Percentiles rank a stretch among this genome's conserved stretches.
Conservation (phyloP, 352 stramenopile species). For the Plasmopara halstedii region DNA sequence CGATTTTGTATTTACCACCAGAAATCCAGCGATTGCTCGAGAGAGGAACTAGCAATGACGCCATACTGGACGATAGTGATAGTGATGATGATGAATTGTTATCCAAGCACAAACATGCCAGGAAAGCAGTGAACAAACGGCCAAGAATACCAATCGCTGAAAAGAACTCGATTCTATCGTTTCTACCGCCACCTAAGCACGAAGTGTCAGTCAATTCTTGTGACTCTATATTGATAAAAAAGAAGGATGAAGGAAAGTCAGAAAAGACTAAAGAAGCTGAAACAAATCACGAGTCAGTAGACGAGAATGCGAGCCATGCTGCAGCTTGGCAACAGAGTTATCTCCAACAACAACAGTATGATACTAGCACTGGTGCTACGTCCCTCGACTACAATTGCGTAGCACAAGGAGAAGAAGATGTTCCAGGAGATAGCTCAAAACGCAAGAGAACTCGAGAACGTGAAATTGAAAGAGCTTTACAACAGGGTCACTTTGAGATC, state of each 20-base stretch:
- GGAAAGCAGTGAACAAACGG: constrained; percentile 30
- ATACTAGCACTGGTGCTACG: constrained; percentile 19
- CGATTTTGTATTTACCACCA: constrained; percentile 36
- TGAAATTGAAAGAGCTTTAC: constrained; percentile 60
- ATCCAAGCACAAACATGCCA: constrained; percentile 41
- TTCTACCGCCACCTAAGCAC: constrained; percentile 58
- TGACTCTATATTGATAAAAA: constrained; percentile 1
- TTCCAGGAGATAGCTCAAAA: constrained; percentile 32
- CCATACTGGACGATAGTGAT: constrained; percentile 28
- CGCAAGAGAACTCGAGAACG: constrained; percentile 47
- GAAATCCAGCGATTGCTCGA: constrained; percentile 56
- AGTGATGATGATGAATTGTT: constrained; percentile 32
- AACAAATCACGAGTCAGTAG: constrained; percentile 10
- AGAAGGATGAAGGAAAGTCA: constrained; percentile 3
- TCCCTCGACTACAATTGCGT: constrained; percentile 20
- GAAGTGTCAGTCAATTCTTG: constrained; percentile 12
- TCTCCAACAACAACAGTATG: constrained; percentile 28
- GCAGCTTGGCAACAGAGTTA: constrained; percentile 36
- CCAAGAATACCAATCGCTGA: constrained; percentile 5
- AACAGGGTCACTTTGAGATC: constrained; percentile 56
- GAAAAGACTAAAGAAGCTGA: constrained; percentile 1
- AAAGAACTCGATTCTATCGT: constrained; percentile 30
- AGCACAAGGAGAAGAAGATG: constrained; percentile 27
- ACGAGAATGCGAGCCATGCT: constrained; percentile 12
- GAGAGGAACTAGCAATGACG: constrained; percentile 11